Conservation (phyloP, 2,329 filamentous ascomycete genomes). For the Fusarium devonianum region DNA sequence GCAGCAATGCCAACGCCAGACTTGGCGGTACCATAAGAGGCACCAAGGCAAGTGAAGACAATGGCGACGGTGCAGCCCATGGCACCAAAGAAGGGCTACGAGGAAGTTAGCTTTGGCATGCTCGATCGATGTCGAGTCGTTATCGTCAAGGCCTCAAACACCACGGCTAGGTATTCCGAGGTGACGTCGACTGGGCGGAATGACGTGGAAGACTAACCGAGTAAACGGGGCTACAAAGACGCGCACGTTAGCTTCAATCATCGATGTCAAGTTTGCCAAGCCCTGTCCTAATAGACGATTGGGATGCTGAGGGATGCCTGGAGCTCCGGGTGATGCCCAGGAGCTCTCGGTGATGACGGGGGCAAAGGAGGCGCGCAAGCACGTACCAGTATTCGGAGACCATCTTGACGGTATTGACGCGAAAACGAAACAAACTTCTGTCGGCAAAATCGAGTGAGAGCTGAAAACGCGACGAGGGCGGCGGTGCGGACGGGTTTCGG, state of each 20-base stretch:
- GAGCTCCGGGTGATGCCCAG: conserved; percentile 43
- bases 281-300: conserved; percentile 11
- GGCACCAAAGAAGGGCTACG: conserved; percentile 88
- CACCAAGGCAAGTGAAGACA: conserved; percentile 95
- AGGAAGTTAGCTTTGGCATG: conserved; percentile 45
- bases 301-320: conserved; percentile 33
- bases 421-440: conserved; percentile 16
- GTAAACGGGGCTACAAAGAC: conserved; percentile 83
- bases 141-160: conserved; percentile 27
- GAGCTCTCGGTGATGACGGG: conserved; percentile 43
- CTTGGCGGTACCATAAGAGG: conserved; percentile 98
- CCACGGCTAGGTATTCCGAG: conserved; percentile 29
- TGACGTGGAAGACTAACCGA: conserved; percentile 77
- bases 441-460: conserved; percentile 26
- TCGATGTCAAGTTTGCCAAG: conserved; percentile 9
- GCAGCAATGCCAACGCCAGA: conserved; percentile 98
- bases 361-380: conserved; percentile 45
- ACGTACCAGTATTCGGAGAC: conserved; percentile 83
- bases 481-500: conserved; percentile 18
- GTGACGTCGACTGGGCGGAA: conserved; percentile 45
- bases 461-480: conserved; percentile 25
- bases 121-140: conserved; percentile 20
- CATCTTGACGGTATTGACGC: conserved; percentile 65
- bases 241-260: conserved; percentile 53
- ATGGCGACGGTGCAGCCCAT: conserved; percentile 98